Evolutionary conservation across 805 yeast species (phyloP), one percentile per base, ranked within the genome.

Genomic region (Saturnispora diversa): DNA sequence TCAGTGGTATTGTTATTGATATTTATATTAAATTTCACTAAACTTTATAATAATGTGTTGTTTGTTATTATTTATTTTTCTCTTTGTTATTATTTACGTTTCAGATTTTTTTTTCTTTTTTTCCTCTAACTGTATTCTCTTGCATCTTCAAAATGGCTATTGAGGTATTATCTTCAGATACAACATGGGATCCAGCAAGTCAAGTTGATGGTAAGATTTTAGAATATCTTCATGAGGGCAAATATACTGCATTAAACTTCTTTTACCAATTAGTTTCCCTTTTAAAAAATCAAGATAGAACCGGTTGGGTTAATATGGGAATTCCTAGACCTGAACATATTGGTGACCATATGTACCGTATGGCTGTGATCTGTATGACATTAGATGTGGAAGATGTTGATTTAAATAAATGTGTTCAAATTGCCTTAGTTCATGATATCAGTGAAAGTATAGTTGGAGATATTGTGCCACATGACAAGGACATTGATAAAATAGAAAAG

Each of bases 391-490:
- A 44, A 8, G 35, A 43, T 9, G 45, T 45, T 12, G 77, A 84
- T 59, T 66, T 73, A 20, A 70, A 73, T 44, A 75, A 75, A 50
- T 86, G 96, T 65, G 81, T 79, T 37, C 81, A 83, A 61, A 87
- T 90, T 40, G 87, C 96, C 1, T 66, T 87, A 30, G 78, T 87
- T 24, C 98, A 90, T 65, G 98, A 90, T 60, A 83, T 90, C 52
- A 96, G 97, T 9, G 98, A 90, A 66, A 61, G 88, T 4, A 65
- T 90, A 22, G 97, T 90, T 11, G 98, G 98, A 24, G 98, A 90
- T 59, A 84, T 90, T 37, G 87, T 95, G 2, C 92, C 98, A 52
- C 61, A 74, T 59, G 84, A 87, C 63, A 55, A 72, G 44, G 44
- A 51, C 0, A 74, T 88, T 23, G 66, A 76, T 35, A 86, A 87